These are phyloP conservation scores for Periconia macrospinosa DNA, from an alignment of 2,329 filamentous ascomycete species.

Conservation along the genomic window DNA sequence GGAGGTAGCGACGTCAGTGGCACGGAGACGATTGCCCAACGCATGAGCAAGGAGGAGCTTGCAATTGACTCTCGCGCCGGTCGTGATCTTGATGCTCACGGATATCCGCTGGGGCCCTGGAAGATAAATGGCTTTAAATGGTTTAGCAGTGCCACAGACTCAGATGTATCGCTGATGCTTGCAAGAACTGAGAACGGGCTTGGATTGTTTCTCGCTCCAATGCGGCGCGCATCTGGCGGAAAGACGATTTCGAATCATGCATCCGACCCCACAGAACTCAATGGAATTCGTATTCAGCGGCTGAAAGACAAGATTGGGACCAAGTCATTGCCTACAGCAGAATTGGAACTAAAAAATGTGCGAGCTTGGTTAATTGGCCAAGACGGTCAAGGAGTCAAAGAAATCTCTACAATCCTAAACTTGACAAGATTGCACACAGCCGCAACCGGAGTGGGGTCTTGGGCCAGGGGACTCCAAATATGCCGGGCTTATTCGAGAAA, in stretches of 20 bases:
- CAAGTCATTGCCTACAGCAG: constrained; percentile 69
- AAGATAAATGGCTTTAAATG: constrained; percentile 70
- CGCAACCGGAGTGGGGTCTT: constrained; percentile 55
- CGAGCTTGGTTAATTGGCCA: constrained; percentile 62
- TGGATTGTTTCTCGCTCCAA: constrained; percentile 67
- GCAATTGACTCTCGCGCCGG: constrained; percentile 24
- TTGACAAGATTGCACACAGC: constrained; percentile 65
- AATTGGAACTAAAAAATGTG: constrained; percentile 56
- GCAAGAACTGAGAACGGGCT: constrained; percentile 61
- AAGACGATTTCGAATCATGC: no score
- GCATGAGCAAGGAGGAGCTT: constrained; percentile 24
- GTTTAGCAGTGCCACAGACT: constrained; percentile 69
- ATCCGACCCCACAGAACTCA: constrained; percentile 51
- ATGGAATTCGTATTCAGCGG: constrained; percentile 68
- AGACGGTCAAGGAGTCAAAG: constrained; percentile 67
- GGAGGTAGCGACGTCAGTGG: constrained; percentile 71
- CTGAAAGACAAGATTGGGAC: constrained; percentile 76
- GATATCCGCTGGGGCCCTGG: constrained; percentile 58
- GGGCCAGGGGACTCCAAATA: constrained; percentile 60
- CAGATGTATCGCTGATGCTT: constrained; percentile 65
- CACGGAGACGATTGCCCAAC: constrained; percentile 64
- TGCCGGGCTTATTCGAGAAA: constrained; percentile 62
- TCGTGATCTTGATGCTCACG: constrained; percentile 28
- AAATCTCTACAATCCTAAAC: constrained; percentile 69
- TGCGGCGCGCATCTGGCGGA: constrained; percentile 45